phyloP scores from a whole-genome alignment of 2,329 filamentous ascomycete genomes.

The Raffaelea arxii region DNA sequence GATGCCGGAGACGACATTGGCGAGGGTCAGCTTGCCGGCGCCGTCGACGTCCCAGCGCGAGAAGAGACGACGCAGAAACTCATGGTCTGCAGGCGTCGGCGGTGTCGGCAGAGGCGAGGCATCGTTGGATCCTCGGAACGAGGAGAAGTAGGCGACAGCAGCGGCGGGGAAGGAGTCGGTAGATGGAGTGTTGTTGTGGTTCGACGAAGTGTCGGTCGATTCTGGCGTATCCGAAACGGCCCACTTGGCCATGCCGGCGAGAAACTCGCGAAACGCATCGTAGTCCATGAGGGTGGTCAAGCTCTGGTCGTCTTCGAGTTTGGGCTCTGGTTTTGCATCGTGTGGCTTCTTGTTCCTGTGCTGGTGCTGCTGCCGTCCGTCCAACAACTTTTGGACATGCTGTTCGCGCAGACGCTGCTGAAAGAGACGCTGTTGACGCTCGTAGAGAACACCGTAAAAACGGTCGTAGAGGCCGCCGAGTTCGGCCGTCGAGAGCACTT shows the following conservation, averaged over 20 bases:
- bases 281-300: constrained; percentile 91
- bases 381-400: constrained; percentile 72
- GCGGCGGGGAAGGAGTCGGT: constrained; percentile 29
- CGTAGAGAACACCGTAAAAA: constrained; percentile 87
- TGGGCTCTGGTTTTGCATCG: constrained; percentile 27
- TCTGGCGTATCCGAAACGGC: constrained; percentile 78
- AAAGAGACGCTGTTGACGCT: constrained; percentile 75
- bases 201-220: no score
- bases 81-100: constrained; percentile 75
- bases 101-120: constrained; percentile 46
- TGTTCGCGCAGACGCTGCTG: constrained; percentile 57
- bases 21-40: constrained; percentile 68
- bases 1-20: constrained; percentile 85
- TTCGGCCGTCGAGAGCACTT: constrained; percentile 76
- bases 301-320: constrained; percentile 63
- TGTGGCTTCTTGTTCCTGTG: constrained; percentile 13
- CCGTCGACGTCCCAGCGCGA: constrained; percentile 77
- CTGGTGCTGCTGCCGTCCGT: constrained; percentile 34
- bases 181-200: no score
- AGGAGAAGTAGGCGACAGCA: constrained; percentile 44
- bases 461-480: constrained; percentile 85
- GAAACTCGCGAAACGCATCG: constrained; percentile 87
- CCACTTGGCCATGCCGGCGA: constrained; percentile 86
- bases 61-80: constrained; percentile 86
- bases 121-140: constrained; percentile 39